Percentiles rank a stretch among this genome's conserved stretches.
Evolutionary conservation across 202 grass and related monocot genomes (phyloP).

Genomic region (Hordeum pubiflorum): DNA sequence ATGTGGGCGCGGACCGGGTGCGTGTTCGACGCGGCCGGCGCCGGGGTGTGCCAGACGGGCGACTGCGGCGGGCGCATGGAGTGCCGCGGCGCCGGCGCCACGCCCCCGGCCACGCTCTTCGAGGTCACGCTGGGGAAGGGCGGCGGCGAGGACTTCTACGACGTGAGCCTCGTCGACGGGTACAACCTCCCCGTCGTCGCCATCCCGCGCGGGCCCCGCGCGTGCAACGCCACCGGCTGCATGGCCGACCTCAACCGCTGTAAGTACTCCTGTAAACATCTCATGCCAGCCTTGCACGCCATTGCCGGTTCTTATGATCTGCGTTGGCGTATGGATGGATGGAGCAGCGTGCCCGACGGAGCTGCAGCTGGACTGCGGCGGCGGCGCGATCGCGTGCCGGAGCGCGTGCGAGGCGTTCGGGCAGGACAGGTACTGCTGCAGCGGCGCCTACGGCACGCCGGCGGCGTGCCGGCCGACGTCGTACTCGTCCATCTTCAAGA

Average conservation of each 20-base stretch:
- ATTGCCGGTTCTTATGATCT: not conserved
- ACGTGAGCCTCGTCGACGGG: slow-evolving; percentile 87
- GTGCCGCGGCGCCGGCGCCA: slow-evolving; percentile 56
- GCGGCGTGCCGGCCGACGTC: slow-evolving; percentile 50
- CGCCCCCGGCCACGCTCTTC: slow-evolving; percentile 70
- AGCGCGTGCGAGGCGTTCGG: slow-evolving; percentile 90
- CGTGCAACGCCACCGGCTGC: slow-evolving; percentile 73
- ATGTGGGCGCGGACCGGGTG: slow-evolving; percentile 88
- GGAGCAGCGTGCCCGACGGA: slow-evolving; percentile 69
- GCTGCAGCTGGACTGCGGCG: slow-evolving; percentile 60
- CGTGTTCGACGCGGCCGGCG: slow-evolving; percentile 61
- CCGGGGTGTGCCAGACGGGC: slow-evolving; percentile 71
- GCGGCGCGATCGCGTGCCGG: slow-evolving; percentile 62
- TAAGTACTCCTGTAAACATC: not conserved
- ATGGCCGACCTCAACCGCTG: slow-evolving; percentile 76
- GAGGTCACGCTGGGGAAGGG: slow-evolving; percentile 61
- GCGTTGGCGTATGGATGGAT: not conserved
- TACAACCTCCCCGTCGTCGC: slow-evolving; percentile 82
- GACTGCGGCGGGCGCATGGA: slow-evolving; percentile 68
- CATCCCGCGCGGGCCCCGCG: slow-evolving; percentile 32
- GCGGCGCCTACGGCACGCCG: slow-evolving; percentile 61
- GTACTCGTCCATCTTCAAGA: slow-evolving; percentile 84
- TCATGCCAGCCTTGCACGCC: not conserved
- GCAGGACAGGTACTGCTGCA: slow-evolving; percentile 87
- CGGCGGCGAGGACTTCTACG: slow-evolving; percentile 70